Percentiles rank a stretch among this genome's conserved stretches.
phyloP scores from a whole-genome alignment of 345 rosid species.

The Cardiospermum halicacabum region DNA sequence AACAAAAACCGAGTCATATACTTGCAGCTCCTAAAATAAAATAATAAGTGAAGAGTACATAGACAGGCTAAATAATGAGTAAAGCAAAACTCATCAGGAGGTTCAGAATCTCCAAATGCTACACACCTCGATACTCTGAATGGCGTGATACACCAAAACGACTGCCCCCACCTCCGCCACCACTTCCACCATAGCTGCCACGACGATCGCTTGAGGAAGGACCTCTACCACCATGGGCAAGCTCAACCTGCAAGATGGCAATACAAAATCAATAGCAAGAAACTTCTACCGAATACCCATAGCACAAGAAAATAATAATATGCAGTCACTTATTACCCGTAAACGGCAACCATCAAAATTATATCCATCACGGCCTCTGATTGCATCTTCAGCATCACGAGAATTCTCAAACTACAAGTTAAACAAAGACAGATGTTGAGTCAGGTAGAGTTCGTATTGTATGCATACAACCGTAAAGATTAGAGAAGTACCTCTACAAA shows the following conservation, averaged over 20 bases:
- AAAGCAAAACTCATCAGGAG: not conserved
- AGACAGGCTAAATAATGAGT: not conserved
- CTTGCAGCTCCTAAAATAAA: not conserved
- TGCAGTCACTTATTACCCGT: constrained; percentile 36
- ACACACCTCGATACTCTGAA: constrained; percentile 89
- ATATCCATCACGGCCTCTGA: constrained; percentile 82
- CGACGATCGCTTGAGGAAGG: constrained; percentile 72
- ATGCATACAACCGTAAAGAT: not conserved
- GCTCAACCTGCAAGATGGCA: constrained; percentile 68
- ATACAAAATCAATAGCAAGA: constrained; percentile 9
- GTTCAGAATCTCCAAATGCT: not conserved
- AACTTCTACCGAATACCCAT: not conserved
- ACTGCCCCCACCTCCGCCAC: not conserved
- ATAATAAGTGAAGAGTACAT: not conserved
- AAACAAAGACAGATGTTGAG: constrained; percentile 16
- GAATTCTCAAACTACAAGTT: constrained; percentile 48
- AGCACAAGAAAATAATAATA: not conserved
- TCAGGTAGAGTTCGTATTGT: not conserved
- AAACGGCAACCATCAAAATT: constrained; percentile 72
- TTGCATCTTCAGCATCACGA: constrained; percentile 76
- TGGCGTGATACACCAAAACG: constrained; percentile 69
- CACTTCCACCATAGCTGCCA: constrained; percentile 48
- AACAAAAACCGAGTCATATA: not conserved
- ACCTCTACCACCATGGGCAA: constrained; percentile 98
- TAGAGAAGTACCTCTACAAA: constrained; percentile 76